Base-by-base conservation (phyloP, 306 rosid genomes). In the Inga laurina region DNA sequence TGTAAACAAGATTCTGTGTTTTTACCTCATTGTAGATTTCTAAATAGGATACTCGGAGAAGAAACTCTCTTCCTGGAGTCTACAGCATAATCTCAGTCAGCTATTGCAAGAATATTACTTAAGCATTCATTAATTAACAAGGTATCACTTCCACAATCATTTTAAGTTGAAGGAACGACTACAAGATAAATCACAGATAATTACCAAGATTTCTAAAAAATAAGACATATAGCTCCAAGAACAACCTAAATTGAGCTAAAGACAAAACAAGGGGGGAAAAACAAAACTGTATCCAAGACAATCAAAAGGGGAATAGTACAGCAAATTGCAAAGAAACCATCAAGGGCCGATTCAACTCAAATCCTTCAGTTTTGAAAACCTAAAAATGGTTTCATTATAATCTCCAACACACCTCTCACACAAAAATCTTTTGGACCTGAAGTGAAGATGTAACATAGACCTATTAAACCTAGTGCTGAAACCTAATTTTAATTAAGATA, bases 41-140 rank as follows among this genome's bases (percentile, higher is more conserved):
- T 79, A 97, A 91, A 85, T 94, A 97, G 54, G 99, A 97, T 56
- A 97, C 98, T 15, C 99, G 95, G 41, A 97, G 97, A 86, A 97
- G 85, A 93, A 97, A 97, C 85, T 97, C 99, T 77, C 98, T 90
- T 85, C 98, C 99, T 57, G 99, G 99, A 78, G 99, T 94, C 99
- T 97, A 93, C 88, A 89, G 83, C 10, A 46, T 80, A 82, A 77
- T 67, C 64, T 48, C 48, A 82, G 62, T 88, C 62, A 84, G 85
- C 70, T 49, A 73, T 68, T 22, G 49, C 39, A 72, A 62, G 72
- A 69, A 81, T 49, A 46, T 39, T 75, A 32, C 46, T 51, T 64
- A 52, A 79, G 35, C 71, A 62, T 79, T 27, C 52, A 86, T 45
- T 72, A 54, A 57, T 70, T 15, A 66, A 52, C 1, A 61, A n/a